Conservation (phyloP, 352 stramenopile genomes). For the Phytophthora hybrid region DNA sequence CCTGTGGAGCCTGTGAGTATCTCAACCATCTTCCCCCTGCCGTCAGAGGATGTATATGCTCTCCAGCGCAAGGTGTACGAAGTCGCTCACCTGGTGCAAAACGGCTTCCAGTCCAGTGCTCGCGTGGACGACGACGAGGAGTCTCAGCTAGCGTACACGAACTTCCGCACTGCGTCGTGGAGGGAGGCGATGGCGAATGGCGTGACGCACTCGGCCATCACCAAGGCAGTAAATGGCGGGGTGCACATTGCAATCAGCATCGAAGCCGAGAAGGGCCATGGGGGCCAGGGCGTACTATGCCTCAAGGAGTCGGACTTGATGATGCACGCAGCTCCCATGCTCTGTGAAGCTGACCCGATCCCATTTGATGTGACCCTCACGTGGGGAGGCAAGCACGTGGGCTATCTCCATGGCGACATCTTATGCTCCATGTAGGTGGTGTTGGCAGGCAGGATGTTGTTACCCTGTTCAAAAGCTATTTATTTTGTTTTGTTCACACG, state of each 20-base stretch:
- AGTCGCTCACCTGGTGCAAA: conserved; percentile 74
- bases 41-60: conserved; percentile 74
- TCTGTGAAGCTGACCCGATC: conserved; percentile 55
- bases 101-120: conserved; percentile 73
- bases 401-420: conserved; percentile 58
- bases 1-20: conserved; percentile 72
- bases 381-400: conserved; percentile 77
- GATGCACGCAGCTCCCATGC: conserved; percentile 47
- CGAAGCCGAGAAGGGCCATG: conserved; percentile 62
- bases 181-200: conserved; percentile 62
- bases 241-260: conserved; percentile 81
- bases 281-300: conserved; percentile 71
- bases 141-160: conserved; percentile 75
- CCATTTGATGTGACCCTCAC: conserved; percentile 78
- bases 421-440: conserved; percentile 51
- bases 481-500: conserved; percentile 22
- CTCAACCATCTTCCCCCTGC: conserved; percentile 79
- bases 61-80: conserved; percentile 82
- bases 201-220: conserved; percentile 75
- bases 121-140: conserved; percentile 69
- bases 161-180: conserved; percentile 70
- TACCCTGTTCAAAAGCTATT: conserved; percentile 27
- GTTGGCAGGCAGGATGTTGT: conserved; percentile 6
- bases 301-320: conserved; percentile 70
- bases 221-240: conserved; percentile 71